Evolutionary conservation across 1,284 basidiomycete species (phyloP), one percentile per base, ranked within the genome.

Genomic region (Xanthoconium separans): DNA sequence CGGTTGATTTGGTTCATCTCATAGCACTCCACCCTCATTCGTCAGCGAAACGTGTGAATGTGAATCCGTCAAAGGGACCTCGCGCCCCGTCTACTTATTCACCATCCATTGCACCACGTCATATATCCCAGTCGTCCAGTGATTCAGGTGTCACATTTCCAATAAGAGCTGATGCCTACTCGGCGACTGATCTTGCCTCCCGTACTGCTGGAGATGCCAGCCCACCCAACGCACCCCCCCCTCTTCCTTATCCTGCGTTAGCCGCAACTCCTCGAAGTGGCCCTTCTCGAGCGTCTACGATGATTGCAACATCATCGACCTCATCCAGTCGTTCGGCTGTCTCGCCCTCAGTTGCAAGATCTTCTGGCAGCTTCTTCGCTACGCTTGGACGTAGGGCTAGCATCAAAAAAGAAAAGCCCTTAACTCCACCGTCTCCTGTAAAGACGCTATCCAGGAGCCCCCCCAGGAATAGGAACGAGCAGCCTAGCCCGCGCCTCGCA

Each of bases 121-220:
- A 88, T 58, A 76, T 82, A 2, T 91, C 90, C 12, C 77, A 82
- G 41, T 81, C 80, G 0, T 92, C 90, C 6, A 79, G 83, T 55
- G 80, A 81, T 7, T 90, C 90, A 1, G 86, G 89, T 59, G 79
- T 78, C 42, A 89, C 89, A 1, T 93, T 93, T 70, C 89, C 90
- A 10, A 78, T 81, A 40, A 83, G 91, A 29, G 74, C 83, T 13
- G 91, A 92, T 62, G 87, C 89, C 9, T 85, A 82, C 54, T 76
- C 77, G 18, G 89, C 89, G 2, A 91, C 89, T 1, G 89, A 92
- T 66, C 77, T 92, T 22, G 76, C 81, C 0, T 69, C 76, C 42
- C 75, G 80, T 60, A 74, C 51, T 62, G 69, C 66, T 40, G 65
- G 60, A 44, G 76, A 81, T 55, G 75, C 78, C 50, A 70, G 78